phyloP scores from a whole-genome alignment of 2,329 filamentous ascomycete genomes.

The Aureobasidium melanogenum region DNA sequence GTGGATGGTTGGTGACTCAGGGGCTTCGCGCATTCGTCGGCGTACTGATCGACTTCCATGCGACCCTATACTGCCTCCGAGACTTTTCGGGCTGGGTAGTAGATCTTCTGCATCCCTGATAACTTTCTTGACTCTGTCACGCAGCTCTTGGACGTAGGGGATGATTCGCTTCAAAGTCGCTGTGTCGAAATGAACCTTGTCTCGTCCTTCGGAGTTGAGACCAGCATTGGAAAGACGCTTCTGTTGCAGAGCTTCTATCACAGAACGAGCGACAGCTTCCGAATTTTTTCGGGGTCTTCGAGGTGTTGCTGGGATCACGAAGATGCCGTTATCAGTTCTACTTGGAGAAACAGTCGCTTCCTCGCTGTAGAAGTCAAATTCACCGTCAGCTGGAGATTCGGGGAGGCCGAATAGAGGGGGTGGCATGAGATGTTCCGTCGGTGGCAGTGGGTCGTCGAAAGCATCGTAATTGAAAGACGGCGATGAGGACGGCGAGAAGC shows the following conservation, averaged over 20 bases:
- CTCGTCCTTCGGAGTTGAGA: conserved; percentile 23
- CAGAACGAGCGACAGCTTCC: conserved; percentile 51
- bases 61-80: conserved; percentile 3
- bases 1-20: conserved; percentile 13
- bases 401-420: not conserved
- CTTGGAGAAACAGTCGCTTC: not conserved
- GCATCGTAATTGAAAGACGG: conserved; percentile 50
- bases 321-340: not conserved
- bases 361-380: not conserved
- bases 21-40: conserved; percentile 24
- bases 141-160: conserved; percentile 40
- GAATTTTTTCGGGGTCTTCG: conserved; percentile 45
- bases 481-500: conserved; percentile 46
- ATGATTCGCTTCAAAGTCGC: conserved; percentile 56
- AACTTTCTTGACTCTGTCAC: conserved; percentile 39
- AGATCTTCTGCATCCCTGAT: conserved; percentile 40
- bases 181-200: conserved; percentile 59
- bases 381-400: not conserved
- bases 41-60: conserved; percentile 28
- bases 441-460: conserved; percentile 41
- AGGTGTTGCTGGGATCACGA: conserved; percentile 9
- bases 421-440: not conserved
- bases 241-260: conserved; percentile 50
- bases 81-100: conserved; percentile 34
- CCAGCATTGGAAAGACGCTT: conserved; percentile 21